Conservation (phyloP, 1,284 basidiomycete species). For the Uromyces viciae-fabae region DNA sequence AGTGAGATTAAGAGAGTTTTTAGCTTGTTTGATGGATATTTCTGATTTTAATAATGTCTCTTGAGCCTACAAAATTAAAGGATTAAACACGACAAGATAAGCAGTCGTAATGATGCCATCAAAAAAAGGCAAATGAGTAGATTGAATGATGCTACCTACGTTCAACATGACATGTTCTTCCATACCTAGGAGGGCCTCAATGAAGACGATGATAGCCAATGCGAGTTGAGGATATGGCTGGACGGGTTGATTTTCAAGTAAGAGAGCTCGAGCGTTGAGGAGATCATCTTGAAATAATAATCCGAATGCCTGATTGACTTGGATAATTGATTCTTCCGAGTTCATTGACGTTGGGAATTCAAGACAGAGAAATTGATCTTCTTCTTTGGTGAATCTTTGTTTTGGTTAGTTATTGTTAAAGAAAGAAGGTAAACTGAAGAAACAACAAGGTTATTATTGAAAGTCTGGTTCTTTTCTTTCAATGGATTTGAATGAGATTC, state of each 20-base stretch:
- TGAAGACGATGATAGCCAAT: constrained; percentile 9
- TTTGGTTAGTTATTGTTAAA: too few relatives aligned
- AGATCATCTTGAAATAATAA: constrained; percentile 28
- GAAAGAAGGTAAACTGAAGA: too few relatives aligned
- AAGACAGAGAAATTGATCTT: too few relatives aligned
- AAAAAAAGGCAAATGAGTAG: background rate
- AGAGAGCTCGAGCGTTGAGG: background rate
- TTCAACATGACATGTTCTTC: constrained; percentile 19
- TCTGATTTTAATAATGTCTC: constrained; percentile 20
- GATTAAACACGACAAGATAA: background rate
- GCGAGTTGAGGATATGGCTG: constrained; percentile 24
- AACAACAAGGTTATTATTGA: too few relatives aligned
- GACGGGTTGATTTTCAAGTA: constrained; percentile 1
- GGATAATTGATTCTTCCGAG: background rate
- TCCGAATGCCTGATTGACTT: constrained; percentile 24
- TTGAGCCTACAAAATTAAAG: constrained; percentile 2
- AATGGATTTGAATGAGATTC: too few relatives aligned
- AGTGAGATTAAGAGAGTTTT: background rate
- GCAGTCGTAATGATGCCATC: too few relatives aligned
- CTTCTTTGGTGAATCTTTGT: background rate
- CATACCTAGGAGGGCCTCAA: constrained; percentile 21
- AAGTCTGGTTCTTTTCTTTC: too few relatives aligned
- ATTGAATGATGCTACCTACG: background rate
- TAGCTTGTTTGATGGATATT: constrained; percentile 23
- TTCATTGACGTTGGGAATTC: too few relatives aligned